phyloP scores from a whole-genome alignment of 306 rosid species.

The Cucurbita argyrosperma region DNA sequence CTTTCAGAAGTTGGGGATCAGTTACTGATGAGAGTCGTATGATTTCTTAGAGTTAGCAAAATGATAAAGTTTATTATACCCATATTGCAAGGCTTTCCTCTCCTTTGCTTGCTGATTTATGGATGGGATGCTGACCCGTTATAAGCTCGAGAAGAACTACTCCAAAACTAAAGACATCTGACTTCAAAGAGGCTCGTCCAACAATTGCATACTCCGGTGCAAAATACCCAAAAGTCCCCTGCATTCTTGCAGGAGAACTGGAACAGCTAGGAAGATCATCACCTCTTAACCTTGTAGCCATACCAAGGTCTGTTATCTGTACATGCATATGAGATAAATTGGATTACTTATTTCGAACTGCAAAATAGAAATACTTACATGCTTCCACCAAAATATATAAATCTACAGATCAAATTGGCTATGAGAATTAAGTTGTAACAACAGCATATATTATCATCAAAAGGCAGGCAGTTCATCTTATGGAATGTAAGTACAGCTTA shows the following conservation, averaged over 20 bases:
- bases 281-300: slow-evolving; percentile 66
- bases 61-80: slow-evolving; percentile 27
- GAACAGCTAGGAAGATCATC: slow-evolving; percentile 63
- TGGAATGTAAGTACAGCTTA: slow-evolving; percentile 9
- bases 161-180: slow-evolving; percentile 92
- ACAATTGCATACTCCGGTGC: slow-evolving; percentile 93
- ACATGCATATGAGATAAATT: slow-evolving; percentile 2
- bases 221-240: slow-evolving; percentile 98
- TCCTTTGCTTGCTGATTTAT: slow-evolving; percentile 43
- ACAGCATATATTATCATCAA: neutral
- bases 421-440: neutral
- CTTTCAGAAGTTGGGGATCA: no score
- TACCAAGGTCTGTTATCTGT: slow-evolving; percentile 96
- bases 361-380: neutral
- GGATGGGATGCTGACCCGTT: slow-evolving; percentile 76
- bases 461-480: neutral
- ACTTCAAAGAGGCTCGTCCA: slow-evolving; percentile 81
- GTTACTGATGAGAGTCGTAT: neutral
- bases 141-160: slow-evolving; percentile 97
- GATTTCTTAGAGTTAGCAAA: neutral
- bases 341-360: neutral
- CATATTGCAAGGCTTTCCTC: slow-evolving; percentile 96
- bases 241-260: slow-evolving; percentile 86
- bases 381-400: neutral
- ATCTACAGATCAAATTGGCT: neutral